A percentile compares a stretch with the other conserved stretches of the same genome.
phyloP scores from a whole-genome alignment of 176 grass and related monocot species.

The Oryza punctata region DNA sequence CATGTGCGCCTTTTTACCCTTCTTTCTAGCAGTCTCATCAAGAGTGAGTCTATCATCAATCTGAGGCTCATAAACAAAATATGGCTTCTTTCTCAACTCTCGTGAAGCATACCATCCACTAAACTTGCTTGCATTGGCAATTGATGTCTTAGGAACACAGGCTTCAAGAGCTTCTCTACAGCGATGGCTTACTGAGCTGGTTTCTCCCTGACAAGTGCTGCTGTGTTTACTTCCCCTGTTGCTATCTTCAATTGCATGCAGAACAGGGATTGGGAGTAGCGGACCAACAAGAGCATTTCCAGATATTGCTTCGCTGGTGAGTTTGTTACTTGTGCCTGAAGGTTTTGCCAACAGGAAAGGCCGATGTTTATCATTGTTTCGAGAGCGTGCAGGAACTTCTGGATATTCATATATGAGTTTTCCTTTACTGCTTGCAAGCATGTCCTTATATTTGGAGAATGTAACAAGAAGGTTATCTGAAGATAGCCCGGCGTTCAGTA shows the following conservation, averaged over 20 bases:
- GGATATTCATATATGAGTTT: slow-evolving; percentile 60
- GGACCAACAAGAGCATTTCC: slow-evolving; percentile 64
- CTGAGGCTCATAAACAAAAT: slow-evolving; percentile 72
- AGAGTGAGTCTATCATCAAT: slow-evolving; percentile 30
- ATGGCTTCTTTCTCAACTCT: slow-evolving; percentile 52
- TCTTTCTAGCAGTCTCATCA: slow-evolving; percentile 23
- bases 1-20: slow-evolving; percentile 35
- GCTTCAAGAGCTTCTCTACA: slow-evolving; percentile 60
- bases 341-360: slow-evolving; percentile 63
- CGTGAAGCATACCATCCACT: slow-evolving; percentile 45
- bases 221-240: slow-evolving; percentile 17
- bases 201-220: slow-evolving; percentile 22
- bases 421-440: slow-evolving; percentile 37
- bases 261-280: slow-evolving; percentile 70
- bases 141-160: slow-evolving; percentile 63
- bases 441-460: slow-evolving; percentile 67
- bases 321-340: slow-evolving; percentile 62
- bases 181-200: slow-evolving; percentile 42
- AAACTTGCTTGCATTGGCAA: slow-evolving; percentile 32
- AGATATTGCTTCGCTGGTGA: slow-evolving; percentile 53
- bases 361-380: slow-evolving; percentile 29
- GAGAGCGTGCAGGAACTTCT: slow-evolving; percentile 54
- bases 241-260: slow-evolving; percentile 74
- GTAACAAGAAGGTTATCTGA: slow-evolving; percentile 51
- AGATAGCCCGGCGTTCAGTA: slow-evolving; percentile 54